Percentiles rank a stretch among this genome's conserved stretches.
Conservation (phyloP, 2,329 filamentous ascomycete genomes). For the Zymoseptoria pseudotritici region DNA sequence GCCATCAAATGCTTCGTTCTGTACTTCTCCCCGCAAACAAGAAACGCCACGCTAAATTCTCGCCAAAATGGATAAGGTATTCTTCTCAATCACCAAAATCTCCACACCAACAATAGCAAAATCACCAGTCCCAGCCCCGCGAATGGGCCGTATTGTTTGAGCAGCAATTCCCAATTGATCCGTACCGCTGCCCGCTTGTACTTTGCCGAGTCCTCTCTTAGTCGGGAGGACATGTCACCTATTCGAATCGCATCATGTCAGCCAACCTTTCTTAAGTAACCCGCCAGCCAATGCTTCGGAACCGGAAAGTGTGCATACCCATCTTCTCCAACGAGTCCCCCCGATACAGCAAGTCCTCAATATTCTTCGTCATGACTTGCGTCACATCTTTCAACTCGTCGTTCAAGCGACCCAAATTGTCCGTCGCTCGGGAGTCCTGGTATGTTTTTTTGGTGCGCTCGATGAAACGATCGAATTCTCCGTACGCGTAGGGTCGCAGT, state of each 20-base stretch:
- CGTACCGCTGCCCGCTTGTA: conserved; percentile 86
- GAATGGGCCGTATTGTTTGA: conserved; percentile 95
- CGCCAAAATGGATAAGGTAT: background rate
- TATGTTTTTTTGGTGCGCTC: conserved; percentile 87
- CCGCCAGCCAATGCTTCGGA: too few species aligned
- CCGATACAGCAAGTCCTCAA: conserved; percentile 91
- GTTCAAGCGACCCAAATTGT: conserved; percentile 92
- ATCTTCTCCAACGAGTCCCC: conserved; percentile 93
- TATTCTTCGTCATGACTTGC: conserved; percentile 99
- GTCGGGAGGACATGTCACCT: conserved; percentile 44
- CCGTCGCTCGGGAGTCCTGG: conserved; percentile 79
- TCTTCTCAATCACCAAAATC: conserved; percentile 62
- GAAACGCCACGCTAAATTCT: background rate
- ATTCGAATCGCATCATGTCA: background rate
- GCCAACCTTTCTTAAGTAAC: background rate
- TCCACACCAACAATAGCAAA: conserved; percentile 81
- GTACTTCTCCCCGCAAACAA: background rate
- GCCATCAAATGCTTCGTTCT: background rate
- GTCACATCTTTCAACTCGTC: conserved; percentile 96
- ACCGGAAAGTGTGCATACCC: conserved; percentile 50
- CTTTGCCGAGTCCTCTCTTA: conserved; percentile 89
- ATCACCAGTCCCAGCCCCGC: conserved; percentile 74
- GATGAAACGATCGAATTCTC: conserved; percentile 98
- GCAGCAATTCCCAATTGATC: conserved; percentile 94
- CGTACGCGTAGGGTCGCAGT: conserved; percentile 88